phyloP scores from a whole-genome alignment of 2,329 filamentous ascomycete genomes.

The Pseudocercospora vitis region DNA sequence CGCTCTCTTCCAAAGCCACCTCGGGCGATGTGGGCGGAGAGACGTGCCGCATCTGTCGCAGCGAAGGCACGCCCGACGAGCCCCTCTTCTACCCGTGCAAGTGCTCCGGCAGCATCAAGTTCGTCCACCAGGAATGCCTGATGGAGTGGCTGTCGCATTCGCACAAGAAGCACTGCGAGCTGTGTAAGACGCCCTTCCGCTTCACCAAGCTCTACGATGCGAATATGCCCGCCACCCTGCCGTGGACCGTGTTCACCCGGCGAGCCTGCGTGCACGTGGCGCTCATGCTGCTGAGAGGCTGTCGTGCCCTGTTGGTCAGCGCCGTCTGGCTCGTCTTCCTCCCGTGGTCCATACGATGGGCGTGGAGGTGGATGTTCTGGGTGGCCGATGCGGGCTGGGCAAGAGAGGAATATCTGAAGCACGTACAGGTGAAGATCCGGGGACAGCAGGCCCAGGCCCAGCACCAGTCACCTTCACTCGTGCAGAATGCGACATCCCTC shows the following conservation, averaged over 20 bases:
- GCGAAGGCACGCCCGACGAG: slow-evolving; percentile 77
- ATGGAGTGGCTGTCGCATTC: slow-evolving; percentile 99
- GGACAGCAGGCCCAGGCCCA: slow-evolving; percentile 15
- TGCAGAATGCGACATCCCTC: slow-evolving; percentile 10
- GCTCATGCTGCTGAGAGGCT: slow-evolving; percentile 20
- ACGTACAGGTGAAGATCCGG: slow-evolving; percentile 22
- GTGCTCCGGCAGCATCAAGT: slow-evolving; percentile 98
- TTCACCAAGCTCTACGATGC: slow-evolving; percentile 98
- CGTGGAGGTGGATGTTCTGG: slow-evolving; percentile 96
- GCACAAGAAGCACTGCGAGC: slow-evolving; percentile 98
- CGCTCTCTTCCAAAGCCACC: slow-evolving; percentile 27
- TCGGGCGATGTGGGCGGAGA: slow-evolving; percentile 59
- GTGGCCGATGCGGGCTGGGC: slow-evolving; percentile 75
- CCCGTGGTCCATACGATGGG: slow-evolving; percentile 84
- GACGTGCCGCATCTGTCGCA: slow-evolving; percentile 93
- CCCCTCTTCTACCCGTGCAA: slow-evolving; percentile 97
- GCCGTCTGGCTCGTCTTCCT: slow-evolving; percentile 87
- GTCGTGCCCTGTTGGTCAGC: slow-evolving; percentile 72
- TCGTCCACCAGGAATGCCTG: slow-evolving; percentile 93
- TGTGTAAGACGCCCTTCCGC: slow-evolving; percentile 96
- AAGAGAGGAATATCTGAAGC: slow-evolving; percentile 39
- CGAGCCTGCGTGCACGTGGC: slow-evolving; percentile 74
- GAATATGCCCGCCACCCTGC: slow-evolving; percentile 84
- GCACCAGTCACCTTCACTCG: slow-evolving; percentile 5
- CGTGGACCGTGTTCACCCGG: slow-evolving; percentile 74